Base-by-base conservation (phyloP, 2,329 filamentous ascomycete species). In the Amauroascus niger region DNA sequence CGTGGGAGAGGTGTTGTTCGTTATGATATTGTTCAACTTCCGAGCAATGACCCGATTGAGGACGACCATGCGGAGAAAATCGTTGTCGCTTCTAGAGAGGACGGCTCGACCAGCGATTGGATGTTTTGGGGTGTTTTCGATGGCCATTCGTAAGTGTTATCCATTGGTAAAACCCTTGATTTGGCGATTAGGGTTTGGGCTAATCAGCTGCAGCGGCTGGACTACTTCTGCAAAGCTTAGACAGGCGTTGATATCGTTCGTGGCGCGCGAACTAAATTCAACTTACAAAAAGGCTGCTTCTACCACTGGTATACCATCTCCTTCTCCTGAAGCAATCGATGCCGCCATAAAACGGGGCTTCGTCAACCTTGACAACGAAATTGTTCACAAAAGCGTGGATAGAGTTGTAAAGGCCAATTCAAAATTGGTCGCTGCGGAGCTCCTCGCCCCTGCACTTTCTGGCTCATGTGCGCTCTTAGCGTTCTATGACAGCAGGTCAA, bases 101-200 rank as follows among this genome's bases (percentile, higher is more conserved):
- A 79, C 66, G 71, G 77, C 35, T 76, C 78, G 14, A 82, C 77
- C 55, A 87, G 80, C 57, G 94, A 98, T 70, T 98, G 93, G 93
- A 97, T 97, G 89, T 98, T 98, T 69, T 98, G 94, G 93, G 93
- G 90, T 55, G 90, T 98, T 16, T 98, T 97, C 69, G 93, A 98
- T 66, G 93, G 93, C 0, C 93, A 98, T 71, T 88, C 87, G 88
- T 91, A 74, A 70, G 80, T 79, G 57, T 49, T 39, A 6, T 26
- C 6, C 30, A 7, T 28, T 40, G 41, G 14, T 13, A 22, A 37
- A 28, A 14, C 11, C 30, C n/a, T 5, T 24, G 9, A 37, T 6
- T 30, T 18, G 24, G n/a, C 14, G 13, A 26, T 32, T 33, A 20
- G 35, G 26, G 35, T 14, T 9, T 56, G 45, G n/a, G 30, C 58